These are phyloP conservation scores for Symbiodinium pilosum DNA, from an alignment of 73 alveolate genomes.

Conservation along the genomic window DNA sequence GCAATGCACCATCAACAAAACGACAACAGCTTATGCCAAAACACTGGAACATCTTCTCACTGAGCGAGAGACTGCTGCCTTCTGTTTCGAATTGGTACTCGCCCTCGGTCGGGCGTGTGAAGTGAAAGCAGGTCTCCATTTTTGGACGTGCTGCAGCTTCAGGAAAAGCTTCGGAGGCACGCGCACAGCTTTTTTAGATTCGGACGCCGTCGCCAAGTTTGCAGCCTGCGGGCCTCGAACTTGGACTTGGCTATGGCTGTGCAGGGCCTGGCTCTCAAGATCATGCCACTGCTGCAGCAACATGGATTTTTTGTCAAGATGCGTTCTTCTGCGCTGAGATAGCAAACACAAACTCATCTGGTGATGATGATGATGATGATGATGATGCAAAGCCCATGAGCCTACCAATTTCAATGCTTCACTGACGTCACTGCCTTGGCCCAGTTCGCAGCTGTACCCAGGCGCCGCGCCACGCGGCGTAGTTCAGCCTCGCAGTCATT, in stretches of 20 bases:
- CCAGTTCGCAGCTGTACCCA: background rate
- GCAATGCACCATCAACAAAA: background rate
- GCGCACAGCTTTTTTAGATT: no score
- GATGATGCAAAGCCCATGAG: background rate
- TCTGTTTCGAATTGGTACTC: background rate
- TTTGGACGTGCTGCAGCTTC: no score
- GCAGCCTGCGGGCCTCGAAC: conserved; percentile 1
- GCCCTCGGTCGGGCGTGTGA: no score
- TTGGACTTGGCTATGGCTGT: background rate
- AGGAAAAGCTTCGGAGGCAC: no score
- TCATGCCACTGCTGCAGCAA: no score
- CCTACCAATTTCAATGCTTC: background rate
- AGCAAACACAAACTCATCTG: no score
- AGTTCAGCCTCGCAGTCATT: background rate
- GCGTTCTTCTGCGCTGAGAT: no score
- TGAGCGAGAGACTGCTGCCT: background rate
- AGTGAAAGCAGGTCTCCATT: no score
- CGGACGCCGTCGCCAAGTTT: background rate
- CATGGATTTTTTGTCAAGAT: no score
- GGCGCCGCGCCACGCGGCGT: background rate
- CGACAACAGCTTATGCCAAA: background rate
- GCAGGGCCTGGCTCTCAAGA: background rate
- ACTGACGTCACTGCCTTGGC: background rate
- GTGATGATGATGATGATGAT: no score
- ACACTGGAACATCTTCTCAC: no score